phyloP scores from a whole-genome alignment of 257 asterid species.

The Fraxinus anomala region DNA sequence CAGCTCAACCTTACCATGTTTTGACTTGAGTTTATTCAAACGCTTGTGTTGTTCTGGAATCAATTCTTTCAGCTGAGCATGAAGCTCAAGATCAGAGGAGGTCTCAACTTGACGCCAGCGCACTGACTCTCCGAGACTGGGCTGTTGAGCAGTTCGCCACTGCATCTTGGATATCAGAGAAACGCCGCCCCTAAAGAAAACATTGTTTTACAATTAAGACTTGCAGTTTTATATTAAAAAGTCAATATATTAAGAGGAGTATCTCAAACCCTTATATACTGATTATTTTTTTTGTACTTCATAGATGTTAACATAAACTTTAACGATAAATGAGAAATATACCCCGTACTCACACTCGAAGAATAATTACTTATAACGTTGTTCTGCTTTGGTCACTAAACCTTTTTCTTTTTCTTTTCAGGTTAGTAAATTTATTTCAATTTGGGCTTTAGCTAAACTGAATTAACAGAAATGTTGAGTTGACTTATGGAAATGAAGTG shows the following conservation, averaged over 20 bases:
- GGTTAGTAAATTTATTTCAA: not conserved
- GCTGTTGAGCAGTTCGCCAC: not conserved
- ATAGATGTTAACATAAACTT: too few species aligned
- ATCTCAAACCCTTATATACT: too few species aligned
- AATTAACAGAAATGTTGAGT: not conserved
- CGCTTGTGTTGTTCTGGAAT: constrained; percentile 86
- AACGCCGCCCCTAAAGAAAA: not conserved
- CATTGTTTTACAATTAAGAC: not conserved
- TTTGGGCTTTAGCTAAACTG: not conserved
- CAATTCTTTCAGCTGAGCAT: constrained; percentile 74
- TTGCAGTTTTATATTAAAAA: too few species aligned
- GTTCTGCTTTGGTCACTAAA: not conserved
- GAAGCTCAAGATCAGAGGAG: constrained; percentile 62
- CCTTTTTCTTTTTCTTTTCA: not conserved
- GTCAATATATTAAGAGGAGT: too few species aligned
- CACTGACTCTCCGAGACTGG: constrained; percentile 27
- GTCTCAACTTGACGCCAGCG: constrained; percentile 56
- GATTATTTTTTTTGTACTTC: too few species aligned
- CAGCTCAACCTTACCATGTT: constrained; percentile 77
- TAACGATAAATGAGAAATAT: too few species aligned
- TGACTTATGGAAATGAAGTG: not conserved
- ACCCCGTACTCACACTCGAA: too few species aligned
- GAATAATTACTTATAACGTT: not conserved
- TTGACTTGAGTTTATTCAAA: constrained; percentile 67
- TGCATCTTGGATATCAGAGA: not conserved